Conservation (phyloP, 192 early-diverging fungal genomes). For the Nowakowskiella sp. region DNA sequence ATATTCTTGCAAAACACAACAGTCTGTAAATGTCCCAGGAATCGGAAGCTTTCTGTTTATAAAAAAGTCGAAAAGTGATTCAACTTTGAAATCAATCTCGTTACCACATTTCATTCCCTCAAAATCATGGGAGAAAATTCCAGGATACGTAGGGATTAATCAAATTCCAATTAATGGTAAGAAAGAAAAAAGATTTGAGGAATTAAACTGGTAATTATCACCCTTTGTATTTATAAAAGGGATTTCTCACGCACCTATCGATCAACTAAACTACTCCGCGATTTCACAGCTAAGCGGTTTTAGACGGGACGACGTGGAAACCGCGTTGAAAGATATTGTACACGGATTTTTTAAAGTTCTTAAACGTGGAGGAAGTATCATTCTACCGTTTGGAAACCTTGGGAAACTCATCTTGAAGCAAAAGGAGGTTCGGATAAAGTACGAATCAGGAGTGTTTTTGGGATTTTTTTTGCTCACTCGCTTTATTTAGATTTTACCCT, state of each 20-base stretch:
- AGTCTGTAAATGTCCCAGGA: constrained; percentile 31
- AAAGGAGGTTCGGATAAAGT: constrained; percentile 29
- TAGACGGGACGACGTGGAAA: constrained; percentile 33
- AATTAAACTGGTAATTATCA: too few relatives aligned
- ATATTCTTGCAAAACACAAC: too few relatives aligned
- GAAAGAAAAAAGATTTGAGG: too few relatives aligned
- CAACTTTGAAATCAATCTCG: constrained; percentile 4
- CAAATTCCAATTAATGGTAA: too few relatives aligned
- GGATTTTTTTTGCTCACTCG: background rate
- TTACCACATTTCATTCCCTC: constrained; percentile 26
- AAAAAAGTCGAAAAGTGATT: constrained; percentile 13
- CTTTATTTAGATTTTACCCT: constrained; percentile 5
- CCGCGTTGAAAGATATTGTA: constrained; percentile 38
- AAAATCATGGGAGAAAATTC: constrained; percentile 34
- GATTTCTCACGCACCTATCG: constrained; percentile 19
- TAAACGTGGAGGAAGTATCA: constrained; percentile 19
- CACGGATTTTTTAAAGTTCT: constrained; percentile 30
- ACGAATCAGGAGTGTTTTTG: too few relatives aligned
- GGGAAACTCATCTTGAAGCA: constrained; percentile 31
- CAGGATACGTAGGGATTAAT: constrained; percentile 27
- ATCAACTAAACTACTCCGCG: constrained; percentile 35
- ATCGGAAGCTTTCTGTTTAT: constrained; percentile 31
- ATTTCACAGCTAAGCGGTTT: constrained; percentile 22
- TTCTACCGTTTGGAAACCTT: constrained; percentile 19
- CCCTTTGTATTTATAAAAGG: background rate